These are phyloP conservation scores for Xylaria sp. DNA, from an alignment of 2,329 filamentous ascomycete species.

Conservation along the genomic window DNA sequence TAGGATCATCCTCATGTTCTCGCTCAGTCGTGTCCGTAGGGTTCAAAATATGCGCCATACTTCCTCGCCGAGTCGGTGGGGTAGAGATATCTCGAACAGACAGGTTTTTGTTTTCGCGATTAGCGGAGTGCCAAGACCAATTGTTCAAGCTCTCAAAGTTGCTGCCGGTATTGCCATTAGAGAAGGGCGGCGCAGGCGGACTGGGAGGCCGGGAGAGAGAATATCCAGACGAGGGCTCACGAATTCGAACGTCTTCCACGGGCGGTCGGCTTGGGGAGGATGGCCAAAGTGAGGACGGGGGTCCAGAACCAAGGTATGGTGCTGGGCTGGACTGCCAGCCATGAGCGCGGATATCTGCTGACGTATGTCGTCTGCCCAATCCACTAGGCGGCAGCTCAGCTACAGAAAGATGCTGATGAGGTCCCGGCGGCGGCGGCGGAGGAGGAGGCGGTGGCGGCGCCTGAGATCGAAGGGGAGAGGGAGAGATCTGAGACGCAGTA, in stretches of 20 bases:
- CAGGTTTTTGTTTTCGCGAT: conserved; percentile 47
- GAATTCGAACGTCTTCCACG: conserved; percentile 50
- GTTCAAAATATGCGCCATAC: conserved; percentile 60
- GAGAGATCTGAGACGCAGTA: conserved; percentile 62
- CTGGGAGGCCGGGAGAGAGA: conserved; percentile 50
- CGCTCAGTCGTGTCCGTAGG: conserved; percentile 52
- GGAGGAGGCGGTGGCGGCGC: conserved; percentile 55
- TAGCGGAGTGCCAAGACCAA: conserved; percentile 53
- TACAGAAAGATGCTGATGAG: conserved; percentile 57
- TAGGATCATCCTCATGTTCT: conserved; percentile 50
- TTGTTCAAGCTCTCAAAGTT: conserved; percentile 42
- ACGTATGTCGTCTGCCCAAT: conserved; percentile 80
- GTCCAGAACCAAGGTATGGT: conserved; percentile 59
- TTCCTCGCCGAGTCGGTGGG: conserved; percentile 52
- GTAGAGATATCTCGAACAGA: conserved; percentile 50
- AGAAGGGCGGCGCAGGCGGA: conserved; percentile 47
- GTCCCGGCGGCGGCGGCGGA: conserved; percentile 52
- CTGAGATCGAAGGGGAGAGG: conserved; percentile 65
- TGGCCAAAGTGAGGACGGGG: conserved; percentile 48
- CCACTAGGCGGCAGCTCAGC: conserved; percentile 61
- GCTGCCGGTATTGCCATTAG: conserved; percentile 45
- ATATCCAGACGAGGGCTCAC: conserved; percentile 54
- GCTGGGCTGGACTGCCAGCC: conserved; percentile 60
- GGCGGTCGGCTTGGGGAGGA: conserved; percentile 47
- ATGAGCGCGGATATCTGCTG: conserved; percentile 88